Percentiles rank a stretch among this genome's conserved stretches.
Conservation (phyloP, 1,284 basidiomycete species). For the Microstroma glucosiphilum region DNA sequence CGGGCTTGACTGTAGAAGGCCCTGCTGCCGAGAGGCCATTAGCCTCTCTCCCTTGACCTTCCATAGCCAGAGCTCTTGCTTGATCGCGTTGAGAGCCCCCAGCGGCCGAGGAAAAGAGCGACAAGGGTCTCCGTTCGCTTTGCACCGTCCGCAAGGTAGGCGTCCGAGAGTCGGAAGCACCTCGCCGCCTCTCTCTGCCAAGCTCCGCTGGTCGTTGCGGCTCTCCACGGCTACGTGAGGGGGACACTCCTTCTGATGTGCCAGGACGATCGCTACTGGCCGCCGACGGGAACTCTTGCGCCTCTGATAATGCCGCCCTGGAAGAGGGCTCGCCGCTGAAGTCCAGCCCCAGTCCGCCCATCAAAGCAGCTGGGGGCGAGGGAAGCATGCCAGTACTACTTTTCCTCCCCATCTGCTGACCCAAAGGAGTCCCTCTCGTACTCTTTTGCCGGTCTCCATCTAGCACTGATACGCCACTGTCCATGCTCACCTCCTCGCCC, state of each 20-base stretch:
- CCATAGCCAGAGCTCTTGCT: not conserved
- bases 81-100: not conserved
- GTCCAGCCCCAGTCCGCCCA: not conserved
- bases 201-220: no score
- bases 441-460: not conserved
- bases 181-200: no score
- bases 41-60: not conserved
- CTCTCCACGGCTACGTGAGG: no score
- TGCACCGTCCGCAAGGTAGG: not conserved
- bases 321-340: not conserved
- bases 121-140: not conserved
- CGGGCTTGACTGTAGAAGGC: not conserved
- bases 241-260: no score
- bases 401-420: conserved; percentile 1
- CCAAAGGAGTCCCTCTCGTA: not conserved
- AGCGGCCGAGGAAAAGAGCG: not conserved
- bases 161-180: not conserved
- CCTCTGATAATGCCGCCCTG: not conserved
- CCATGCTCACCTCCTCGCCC: not conserved
- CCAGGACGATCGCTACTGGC: not conserved
- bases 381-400: not conserved
- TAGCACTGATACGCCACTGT: not conserved
- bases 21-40: not conserved
- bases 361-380: not conserved
- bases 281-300: not conserved